Conservation (phyloP, 352 stramenopile genomes). For the Pythium dissotocum region DNA sequence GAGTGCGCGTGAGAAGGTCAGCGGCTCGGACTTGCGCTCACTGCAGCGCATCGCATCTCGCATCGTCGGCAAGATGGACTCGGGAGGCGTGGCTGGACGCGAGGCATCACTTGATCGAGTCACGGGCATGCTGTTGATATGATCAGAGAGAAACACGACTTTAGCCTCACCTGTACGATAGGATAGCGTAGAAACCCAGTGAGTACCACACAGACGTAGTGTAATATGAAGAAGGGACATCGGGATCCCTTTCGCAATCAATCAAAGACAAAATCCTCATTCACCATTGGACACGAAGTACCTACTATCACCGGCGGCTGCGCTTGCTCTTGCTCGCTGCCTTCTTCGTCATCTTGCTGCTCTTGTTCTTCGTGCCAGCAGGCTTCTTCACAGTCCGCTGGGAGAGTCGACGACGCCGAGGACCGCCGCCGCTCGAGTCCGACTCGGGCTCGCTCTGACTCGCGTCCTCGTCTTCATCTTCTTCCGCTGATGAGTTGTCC, state of each 20-base stretch:
- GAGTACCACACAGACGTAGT: background rate
- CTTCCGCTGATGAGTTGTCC: constrained; percentile 36
- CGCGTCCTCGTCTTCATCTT: constrained; percentile 27
- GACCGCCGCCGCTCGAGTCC: constrained; percentile 44
- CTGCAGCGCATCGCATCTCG: constrained; percentile 66
- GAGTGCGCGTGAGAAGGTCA: constrained; percentile 60
- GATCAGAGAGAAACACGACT: background rate
- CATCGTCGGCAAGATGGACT: constrained; percentile 78
- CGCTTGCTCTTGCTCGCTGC: constrained; percentile 22
- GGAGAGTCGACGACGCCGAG: constrained; percentile 32
- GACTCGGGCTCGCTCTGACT: constrained; percentile 36
- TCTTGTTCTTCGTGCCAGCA: constrained; percentile 3
- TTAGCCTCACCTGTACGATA: constrained; percentile 6
- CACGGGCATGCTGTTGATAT: constrained; percentile 28
- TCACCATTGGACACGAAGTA: background rate
- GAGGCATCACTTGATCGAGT: background rate
- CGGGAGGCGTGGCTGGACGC: constrained; percentile 27
- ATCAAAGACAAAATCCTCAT: background rate
- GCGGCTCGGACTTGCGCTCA: constrained; percentile 62
- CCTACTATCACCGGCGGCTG: constrained; percentile 1
- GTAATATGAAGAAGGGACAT: constrained; percentile 10
- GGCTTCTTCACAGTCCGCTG: constrained; percentile 5
- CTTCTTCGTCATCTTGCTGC: constrained; percentile 16
- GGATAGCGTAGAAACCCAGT: constrained; percentile 6
- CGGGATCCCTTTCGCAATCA: constrained; percentile 6